Evolutionary conservation across 306 rosid species (phyloP), one percentile per base, ranked within the genome.

Genomic region (Pyrus communis): DNA sequence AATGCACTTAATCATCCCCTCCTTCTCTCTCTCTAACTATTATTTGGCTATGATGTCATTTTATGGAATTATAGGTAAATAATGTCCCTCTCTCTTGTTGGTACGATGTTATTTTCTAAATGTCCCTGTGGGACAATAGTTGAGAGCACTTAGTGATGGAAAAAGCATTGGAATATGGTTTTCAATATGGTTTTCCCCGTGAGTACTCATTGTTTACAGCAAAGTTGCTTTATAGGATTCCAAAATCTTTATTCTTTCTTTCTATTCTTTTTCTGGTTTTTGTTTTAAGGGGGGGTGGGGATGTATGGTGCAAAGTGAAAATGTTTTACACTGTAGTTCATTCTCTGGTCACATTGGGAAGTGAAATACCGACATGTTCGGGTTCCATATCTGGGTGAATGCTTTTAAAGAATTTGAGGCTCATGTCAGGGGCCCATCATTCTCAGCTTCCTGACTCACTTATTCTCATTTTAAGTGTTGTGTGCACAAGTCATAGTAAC

Each of bases 151-250:
- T 68, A 67, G 75, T 67, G 69, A 76, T 54, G 6, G 33, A 81
- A 79, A 74, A 81, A 77, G 85, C 31, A 45, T 51, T 66, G 59
- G 83, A 75, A 73, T 75, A 49, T 81, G 75, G 78, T 78, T 81
- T 82, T 76, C 79, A 75, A 73, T 75, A 49, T 81, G 75, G 78
- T 78, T 81, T 82, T 76, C 79, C 72, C 77, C 73, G 61, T 73
- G 82, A 54, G 75, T 74, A 51, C 81, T 82, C 82, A 82, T 87
- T 78, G 78, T 62, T 61, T 49, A 30, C 66, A 72, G 42, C 63
- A 85, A 86, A 88, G 91, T 82, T 88, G 79, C 91, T 87, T 88
- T 88, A 54, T 80, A 57, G 85, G 75, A 76, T 79, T 55, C 82
- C 83, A 69, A 59, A 3, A 11, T 49, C 68, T 77, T 38, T 73